phyloP scores from a whole-genome alignment of 1,284 basidiomycete species.

The Cryptococcus sp. region DNA sequence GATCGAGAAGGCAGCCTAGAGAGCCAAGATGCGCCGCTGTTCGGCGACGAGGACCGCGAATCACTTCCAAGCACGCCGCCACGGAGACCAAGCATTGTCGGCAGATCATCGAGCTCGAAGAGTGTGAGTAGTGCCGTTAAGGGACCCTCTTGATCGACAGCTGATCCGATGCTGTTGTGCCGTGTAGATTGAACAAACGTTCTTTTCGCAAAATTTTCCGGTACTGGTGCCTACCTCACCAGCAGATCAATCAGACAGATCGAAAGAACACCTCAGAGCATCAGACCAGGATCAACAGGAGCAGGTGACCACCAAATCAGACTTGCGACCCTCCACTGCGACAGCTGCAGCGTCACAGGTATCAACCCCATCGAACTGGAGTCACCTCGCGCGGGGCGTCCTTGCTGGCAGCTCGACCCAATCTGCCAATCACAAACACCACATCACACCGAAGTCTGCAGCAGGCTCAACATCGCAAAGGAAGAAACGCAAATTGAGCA shows the following conservation, averaged over 20 bases:
- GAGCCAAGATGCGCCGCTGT: constrained; percentile 1
- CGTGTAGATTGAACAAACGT: constrained; percentile 13
- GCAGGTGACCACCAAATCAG: background rate
- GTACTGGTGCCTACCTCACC: constrained; percentile 8
- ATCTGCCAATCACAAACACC: background rate
- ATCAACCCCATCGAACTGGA: constrained; percentile 5
- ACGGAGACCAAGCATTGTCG: background rate
- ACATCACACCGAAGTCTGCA: constrained; percentile 2
- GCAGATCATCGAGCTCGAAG: constrained; percentile 8
- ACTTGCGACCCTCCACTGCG: background rate
- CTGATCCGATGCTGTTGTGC: background rate
- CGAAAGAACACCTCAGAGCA: background rate
- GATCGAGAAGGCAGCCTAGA: background rate
- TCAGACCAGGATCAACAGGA: background rate
- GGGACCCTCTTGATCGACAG: background rate
- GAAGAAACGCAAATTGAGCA: constrained; percentile 4
- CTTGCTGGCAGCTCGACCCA: constrained; percentile 4
- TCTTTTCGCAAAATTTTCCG: constrained; percentile 13
- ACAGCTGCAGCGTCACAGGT: no score
- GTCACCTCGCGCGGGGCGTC: constrained; percentile 6
- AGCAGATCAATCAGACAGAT: background rate
- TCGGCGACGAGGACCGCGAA: background rate
- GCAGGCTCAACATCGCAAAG: constrained; percentile 5
- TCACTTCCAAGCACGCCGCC: background rate
- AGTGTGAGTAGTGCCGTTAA: constrained; percentile 9